Percentiles rank a stretch among this genome's conserved stretches.
These are phyloP conservation scores for Panicum virgatum DNA, from an alignment of 202 grass and related monocot species.

Conservation along the genomic window DNA sequence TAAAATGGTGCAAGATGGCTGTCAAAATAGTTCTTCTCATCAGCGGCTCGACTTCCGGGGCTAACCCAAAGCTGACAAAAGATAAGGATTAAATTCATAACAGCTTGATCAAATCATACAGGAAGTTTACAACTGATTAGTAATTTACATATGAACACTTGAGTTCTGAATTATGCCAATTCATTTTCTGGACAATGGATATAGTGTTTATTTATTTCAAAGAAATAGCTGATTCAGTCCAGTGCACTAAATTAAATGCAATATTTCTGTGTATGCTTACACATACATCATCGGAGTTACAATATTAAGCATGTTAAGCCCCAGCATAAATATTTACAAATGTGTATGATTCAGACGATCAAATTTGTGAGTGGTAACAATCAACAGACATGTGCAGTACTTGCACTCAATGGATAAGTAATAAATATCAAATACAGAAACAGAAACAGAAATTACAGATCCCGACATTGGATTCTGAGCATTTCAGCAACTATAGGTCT, in stretches of 20 bases:
- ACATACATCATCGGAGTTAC: not conserved
- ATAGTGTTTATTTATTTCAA: not conserved
- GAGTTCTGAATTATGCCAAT: constrained; percentile 7
- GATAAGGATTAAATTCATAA: constrained; percentile 17
- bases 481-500: constrained; percentile 28
- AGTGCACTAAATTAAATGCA: not conserved
- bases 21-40: constrained; percentile 96
- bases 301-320: not conserved
- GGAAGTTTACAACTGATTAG: constrained; percentile 18
- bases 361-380: not conserved
- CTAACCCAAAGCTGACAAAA: constrained; percentile 92
- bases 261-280: constrained; percentile 16
- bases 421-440: constrained; percentile 10
- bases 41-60: constrained; percentile 66
- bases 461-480: not conserved
- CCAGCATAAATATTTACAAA: not conserved
- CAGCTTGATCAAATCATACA: not conserved
- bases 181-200: not conserved
- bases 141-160: not conserved
- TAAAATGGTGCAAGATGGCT: constrained; percentile 94
- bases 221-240: not conserved
- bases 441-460: constrained; percentile 19
- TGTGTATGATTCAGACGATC: too few species aligned
- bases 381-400: not conserved
- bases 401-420: not conserved